Conservation (phyloP, 345 rosid genomes). For the Eucalyptus virginea region DNA sequence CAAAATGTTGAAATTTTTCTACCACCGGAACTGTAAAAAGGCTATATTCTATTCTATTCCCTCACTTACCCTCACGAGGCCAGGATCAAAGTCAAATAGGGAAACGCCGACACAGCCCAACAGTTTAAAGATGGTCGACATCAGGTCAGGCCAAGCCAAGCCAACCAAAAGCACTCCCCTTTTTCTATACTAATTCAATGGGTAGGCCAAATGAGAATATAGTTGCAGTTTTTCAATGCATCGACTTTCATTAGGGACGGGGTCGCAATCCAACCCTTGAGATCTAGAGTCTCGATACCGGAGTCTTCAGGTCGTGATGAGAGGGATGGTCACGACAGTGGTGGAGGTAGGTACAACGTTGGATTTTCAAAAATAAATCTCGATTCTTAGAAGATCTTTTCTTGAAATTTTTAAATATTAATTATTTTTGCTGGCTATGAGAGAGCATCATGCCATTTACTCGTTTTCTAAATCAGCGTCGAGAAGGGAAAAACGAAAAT, state of each 20-base stretch:
- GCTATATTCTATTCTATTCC: not conserved
- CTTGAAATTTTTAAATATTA: not conserved
- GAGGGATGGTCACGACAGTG: not conserved
- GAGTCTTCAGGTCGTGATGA: not conserved
- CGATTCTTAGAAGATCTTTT: not conserved
- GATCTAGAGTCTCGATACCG: not conserved
- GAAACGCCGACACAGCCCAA: not conserved
- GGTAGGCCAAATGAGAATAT: not conserved
- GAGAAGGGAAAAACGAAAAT: not conserved
- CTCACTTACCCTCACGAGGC: not conserved
- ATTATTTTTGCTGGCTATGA: not conserved
- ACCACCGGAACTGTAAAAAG: not conserved
- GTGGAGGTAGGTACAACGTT: not conserved
- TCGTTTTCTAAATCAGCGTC: accelerated
- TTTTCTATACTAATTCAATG: not conserved
- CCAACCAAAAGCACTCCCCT: not conserved
- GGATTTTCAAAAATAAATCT: not conserved
- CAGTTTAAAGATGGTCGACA: not conserved
- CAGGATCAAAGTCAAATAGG: not conserved
- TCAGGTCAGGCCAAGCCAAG: not conserved
- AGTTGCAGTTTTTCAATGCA: not conserved
- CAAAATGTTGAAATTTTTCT: not conserved
- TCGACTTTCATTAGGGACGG: not conserved
- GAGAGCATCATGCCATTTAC: not conserved
- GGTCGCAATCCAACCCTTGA: not conserved